Conservation (phyloP, 148 eudicot species). For the Rhododendron ovatum region DNA sequence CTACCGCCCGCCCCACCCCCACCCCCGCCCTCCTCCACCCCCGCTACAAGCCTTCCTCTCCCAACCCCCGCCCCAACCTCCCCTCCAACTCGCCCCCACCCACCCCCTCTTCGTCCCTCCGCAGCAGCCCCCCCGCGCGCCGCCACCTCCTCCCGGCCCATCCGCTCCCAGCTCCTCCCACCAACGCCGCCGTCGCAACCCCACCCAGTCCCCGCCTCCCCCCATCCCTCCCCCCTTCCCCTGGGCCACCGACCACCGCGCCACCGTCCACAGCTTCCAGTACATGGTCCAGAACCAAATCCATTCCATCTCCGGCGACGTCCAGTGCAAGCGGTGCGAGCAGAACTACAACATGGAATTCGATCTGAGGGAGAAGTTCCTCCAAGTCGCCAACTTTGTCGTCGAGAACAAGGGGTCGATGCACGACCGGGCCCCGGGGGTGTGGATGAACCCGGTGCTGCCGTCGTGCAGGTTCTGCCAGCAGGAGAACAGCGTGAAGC, state of each 20-base stretch:
- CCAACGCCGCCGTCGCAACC: background rate
- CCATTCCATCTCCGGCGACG: conserved; percentile 27
- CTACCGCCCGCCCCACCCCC: background rate
- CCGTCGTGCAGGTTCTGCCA: conserved; percentile 41
- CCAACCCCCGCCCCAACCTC: background rate
- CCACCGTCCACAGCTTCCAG: conserved; percentile 27
- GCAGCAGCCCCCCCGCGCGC: background rate
- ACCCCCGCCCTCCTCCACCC: background rate
- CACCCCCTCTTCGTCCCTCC: background rate
- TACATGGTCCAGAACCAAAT: conserved; percentile 21
- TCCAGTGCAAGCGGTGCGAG: conserved; percentile 66
- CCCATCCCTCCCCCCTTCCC: conserved; percentile 33
- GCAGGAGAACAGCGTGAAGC: conserved; percentile 39
- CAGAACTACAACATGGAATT: conserved; percentile 21
- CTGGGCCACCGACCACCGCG: conserved; percentile 60
- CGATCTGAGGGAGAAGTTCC: conserved; percentile 35
- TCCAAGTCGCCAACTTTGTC: conserved; percentile 22
- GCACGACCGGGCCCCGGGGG: conserved; percentile 39
- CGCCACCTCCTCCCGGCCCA: background rate
- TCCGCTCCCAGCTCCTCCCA: background rate
- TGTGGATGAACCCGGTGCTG: conserved; percentile 32
- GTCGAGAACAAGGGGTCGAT: background rate
- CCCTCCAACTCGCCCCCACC: background rate
- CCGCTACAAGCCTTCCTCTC: background rate
- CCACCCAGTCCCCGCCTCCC: background rate